Evolutionary conservation across 2,329 filamentous ascomycete species (phyloP).

Genomic region (Arthrobotrys musiformis): DNA sequence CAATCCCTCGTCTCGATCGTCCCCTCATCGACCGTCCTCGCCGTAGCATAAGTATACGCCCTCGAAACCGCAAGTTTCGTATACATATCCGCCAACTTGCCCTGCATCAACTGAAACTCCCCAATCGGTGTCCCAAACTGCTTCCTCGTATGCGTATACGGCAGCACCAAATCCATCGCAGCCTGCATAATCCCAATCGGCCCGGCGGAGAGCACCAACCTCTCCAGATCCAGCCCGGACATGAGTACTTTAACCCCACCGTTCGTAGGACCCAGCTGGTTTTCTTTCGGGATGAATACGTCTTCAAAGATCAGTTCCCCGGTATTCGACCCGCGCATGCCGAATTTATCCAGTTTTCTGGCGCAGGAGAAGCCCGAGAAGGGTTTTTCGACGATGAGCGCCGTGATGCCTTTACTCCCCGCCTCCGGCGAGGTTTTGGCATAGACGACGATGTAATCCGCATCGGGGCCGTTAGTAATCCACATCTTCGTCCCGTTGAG

Average conservation of each 20-base stretch:
- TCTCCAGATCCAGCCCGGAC: constrained; percentile 94
- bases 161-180: constrained; percentile 82
- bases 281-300: constrained; percentile 85
- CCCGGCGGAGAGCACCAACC: constrained; percentile 88
- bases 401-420: constrained; percentile 88
- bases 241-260: constrained; percentile 89
- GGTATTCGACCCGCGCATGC: constrained; percentile 96
- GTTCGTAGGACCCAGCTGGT: constrained; percentile 82
- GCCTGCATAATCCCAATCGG: constrained; percentile 96
- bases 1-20: constrained; percentile 87
- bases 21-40: constrained; percentile 81
- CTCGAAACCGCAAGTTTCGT: constrained; percentile 85
- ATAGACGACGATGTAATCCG: constrained; percentile 93
- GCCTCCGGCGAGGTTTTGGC: constrained; percentile 87
- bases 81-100: constrained; percentile 96
- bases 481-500: constrained; percentile 97
- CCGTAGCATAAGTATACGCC: constrained; percentile 89
- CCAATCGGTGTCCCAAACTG: constrained; percentile 90
- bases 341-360: constrained; percentile 95
- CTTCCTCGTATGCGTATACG: constrained; percentile 86
- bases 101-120: constrained; percentile 92
- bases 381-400: constrained; percentile 81
- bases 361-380: constrained; percentile 83
- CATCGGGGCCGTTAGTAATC: constrained; percentile 97
- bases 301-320: constrained; percentile 91